Percentiles rank a stretch among this genome's conserved stretches.
These are phyloP conservation scores for Boletellus sp. DNA, from an alignment of 768 basidiomycete species.

Conservation along the genomic window DNA sequence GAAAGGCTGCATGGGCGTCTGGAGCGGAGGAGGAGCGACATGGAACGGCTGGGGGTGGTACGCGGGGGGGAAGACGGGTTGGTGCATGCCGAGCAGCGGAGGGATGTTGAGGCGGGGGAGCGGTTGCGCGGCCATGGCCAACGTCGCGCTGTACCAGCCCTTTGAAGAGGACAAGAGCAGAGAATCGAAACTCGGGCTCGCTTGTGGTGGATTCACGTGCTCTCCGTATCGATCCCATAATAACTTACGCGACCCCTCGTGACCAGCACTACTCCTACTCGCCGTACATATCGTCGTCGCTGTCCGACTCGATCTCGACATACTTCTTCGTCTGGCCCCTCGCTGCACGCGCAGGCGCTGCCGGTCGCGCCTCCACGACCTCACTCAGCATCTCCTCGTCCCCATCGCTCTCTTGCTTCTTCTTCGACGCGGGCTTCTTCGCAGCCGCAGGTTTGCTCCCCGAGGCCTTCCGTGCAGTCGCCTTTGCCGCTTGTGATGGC, in stretches of 20 bases:
- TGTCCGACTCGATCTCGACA: constrained; percentile 54
- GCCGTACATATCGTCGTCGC: constrained; percentile 47
- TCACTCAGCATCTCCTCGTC: constrained; percentile 47
- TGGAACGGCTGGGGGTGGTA: constrained; percentile 54
- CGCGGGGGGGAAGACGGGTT: constrained; percentile 12
- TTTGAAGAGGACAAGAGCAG: not conserved
- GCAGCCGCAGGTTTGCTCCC: constrained; percentile 55
- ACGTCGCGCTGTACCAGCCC: constrained; percentile 5
- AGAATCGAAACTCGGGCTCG: constrained; percentile 5
- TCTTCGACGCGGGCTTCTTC: constrained; percentile 47
- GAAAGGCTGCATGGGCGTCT: constrained; percentile 73
- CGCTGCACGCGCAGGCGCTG: constrained; percentile 47
- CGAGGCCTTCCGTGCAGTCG: constrained; percentile 48
- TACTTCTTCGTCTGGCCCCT: constrained; percentile 55
- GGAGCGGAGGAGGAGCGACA: constrained; percentile 43
- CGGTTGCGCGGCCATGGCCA: constrained; percentile 33
- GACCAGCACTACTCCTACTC: no score
- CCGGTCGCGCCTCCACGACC: constrained; percentile 38
- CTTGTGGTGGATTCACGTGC: constrained; percentile 16
- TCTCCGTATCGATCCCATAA: not conserved
- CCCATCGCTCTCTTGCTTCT: constrained; percentile 39
- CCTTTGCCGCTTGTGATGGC: constrained; percentile 37
- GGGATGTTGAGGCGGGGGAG: constrained; percentile 50
- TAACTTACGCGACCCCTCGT: not conserved
- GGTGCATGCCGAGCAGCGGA: constrained; percentile 34